phyloP scores from a whole-genome alignment of 2,329 filamentous ascomycete species.

The Hymenoscyphus fraxineus region DNA sequence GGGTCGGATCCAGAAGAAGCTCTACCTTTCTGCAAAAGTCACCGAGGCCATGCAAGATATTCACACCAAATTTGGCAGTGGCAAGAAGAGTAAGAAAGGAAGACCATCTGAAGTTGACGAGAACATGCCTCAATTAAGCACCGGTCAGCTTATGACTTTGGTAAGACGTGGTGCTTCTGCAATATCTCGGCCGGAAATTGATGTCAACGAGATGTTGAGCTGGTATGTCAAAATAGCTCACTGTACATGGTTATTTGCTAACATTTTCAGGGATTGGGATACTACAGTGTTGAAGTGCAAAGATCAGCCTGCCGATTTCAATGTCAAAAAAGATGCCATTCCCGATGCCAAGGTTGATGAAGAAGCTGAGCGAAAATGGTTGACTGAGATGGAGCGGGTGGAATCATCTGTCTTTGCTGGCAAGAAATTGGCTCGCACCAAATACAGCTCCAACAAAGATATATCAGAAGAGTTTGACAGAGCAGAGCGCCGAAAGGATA shows the following conservation, averaged over 20 bases:
- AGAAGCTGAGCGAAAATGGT: slow-evolving; percentile 52
- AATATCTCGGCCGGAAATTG: slow-evolving; percentile 48
- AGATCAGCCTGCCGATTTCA: slow-evolving; percentile 45
- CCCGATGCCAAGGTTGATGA: slow-evolving; percentile 36
- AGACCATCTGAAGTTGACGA: slow-evolving; percentile 34
- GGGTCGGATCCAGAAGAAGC: slow-evolving; percentile 47
- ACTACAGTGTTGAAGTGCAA: slow-evolving; percentile 52
- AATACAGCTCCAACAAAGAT: slow-evolving; percentile 32
- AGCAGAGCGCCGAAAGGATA: slow-evolving; percentile 49
- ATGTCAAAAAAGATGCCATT: slow-evolving; percentile 35
- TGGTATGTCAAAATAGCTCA: slow-evolving; percentile 35
- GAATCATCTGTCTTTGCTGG: slow-evolving; percentile 56
- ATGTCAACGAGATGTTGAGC: slow-evolving; percentile 53
- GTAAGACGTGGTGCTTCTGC: slow-evolving; percentile 52
- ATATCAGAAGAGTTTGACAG: slow-evolving; percentile 40
- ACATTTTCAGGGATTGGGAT: slow-evolving; percentile 42
- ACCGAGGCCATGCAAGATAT: slow-evolving; percentile 56
- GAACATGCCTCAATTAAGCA: slow-evolving; percentile 49
- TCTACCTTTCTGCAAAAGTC: slow-evolving; percentile 58
- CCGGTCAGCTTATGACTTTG: slow-evolving; percentile 49
- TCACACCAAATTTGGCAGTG: slow-evolving; percentile 37
- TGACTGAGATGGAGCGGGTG: slow-evolving; percentile 52
- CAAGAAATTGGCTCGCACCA: slow-evolving; percentile 42
- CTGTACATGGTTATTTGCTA: slow-evolving; percentile 7
- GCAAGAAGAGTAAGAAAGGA: slow-evolving; percentile 33